Conservation (phyloP, 495 filamentous ascomycete species). For the Aspergillus kassunensis region DNA sequence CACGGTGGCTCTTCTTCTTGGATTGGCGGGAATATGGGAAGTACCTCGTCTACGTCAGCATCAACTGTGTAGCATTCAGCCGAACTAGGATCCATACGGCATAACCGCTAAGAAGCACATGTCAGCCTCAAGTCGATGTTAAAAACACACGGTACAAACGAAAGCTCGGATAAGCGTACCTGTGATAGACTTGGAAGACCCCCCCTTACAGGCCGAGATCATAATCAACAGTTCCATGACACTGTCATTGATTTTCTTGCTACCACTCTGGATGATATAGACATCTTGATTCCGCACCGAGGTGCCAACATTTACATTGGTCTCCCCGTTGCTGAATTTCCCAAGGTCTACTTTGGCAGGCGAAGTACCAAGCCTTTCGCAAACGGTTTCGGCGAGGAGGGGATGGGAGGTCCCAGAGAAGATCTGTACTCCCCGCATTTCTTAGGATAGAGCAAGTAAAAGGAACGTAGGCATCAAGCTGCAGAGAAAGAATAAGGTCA, state of each 20-base stretch:
- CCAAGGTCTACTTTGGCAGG: conserved; percentile 60
- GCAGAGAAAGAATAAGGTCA: conserved; percentile 6
- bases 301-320: conserved; percentile 86
- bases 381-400: conserved; percentile 64
- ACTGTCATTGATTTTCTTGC: conserved; percentile 93
- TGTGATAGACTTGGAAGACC: conserved; percentile 95
- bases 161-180: conserved; percentile 51
- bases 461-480: conserved; percentile 18
- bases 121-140: conserved; percentile 23
- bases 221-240: conserved; percentile 99
- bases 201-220: conserved; percentile 97
- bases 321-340: conserved; percentile 89
- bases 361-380: conserved; percentile 63
- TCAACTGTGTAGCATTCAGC: conserved; percentile 30
- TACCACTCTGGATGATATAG: conserved; percentile 97
- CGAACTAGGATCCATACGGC: conserved; percentile 54
- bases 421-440: conserved; percentile 65
- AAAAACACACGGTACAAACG: background rate
- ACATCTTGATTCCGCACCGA: conserved; percentile 98
- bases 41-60: conserved; percentile 59
- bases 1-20: conserved; percentile 97
- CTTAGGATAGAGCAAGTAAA: conserved; percentile 11
- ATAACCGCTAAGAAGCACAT: conserved; percentile 67
- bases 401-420: conserved; percentile 72
- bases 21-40: conserved; percentile 98